phyloP scores from a whole-genome alignment of 176 grass and related monocot genomes.

The Lolium perenne region DNA sequence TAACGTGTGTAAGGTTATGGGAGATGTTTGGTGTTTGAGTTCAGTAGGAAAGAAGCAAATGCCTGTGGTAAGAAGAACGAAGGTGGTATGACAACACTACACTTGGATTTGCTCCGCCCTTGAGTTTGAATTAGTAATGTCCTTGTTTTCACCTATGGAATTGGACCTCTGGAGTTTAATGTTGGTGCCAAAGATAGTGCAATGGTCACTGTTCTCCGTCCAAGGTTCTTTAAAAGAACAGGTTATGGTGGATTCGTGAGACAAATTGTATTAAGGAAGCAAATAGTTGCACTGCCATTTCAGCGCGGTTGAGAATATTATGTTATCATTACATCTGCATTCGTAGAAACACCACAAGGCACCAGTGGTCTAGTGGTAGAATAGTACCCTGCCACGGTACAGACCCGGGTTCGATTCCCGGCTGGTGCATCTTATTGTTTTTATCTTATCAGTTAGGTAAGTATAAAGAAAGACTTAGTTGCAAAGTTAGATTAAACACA shows the following conservation, averaged over 20 bases:
- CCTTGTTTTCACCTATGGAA: background rate
- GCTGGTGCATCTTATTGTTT: conserved; percentile 42
- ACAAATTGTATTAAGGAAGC: too few relatives aligned
- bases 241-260: too few relatives aligned
- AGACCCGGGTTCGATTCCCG: conserved; percentile 74
- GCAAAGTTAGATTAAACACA: too few relatives aligned
- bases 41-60: background rate
- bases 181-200: background rate
- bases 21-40: conserved; percentile 11
- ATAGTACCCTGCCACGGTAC: conserved; percentile 89
- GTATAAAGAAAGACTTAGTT: too few relatives aligned
- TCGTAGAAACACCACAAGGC: background rate
- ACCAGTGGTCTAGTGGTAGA: conserved; percentile 76
- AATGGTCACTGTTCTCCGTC: background rate
- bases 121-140: background rate
- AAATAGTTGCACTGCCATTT: too few relatives aligned
- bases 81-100: background rate
- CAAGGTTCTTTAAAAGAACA: too few relatives aligned
- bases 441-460: too few relatives aligned
- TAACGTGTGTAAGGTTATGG: background rate
- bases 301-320: too few relatives aligned
- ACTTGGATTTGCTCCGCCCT: background rate
- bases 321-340: too few relatives aligned
- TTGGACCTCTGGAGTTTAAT: background rate
- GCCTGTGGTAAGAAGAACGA: background rate